Conservation (phyloP, 805 yeast species). For the Isabelozyma heimii region DNA sequence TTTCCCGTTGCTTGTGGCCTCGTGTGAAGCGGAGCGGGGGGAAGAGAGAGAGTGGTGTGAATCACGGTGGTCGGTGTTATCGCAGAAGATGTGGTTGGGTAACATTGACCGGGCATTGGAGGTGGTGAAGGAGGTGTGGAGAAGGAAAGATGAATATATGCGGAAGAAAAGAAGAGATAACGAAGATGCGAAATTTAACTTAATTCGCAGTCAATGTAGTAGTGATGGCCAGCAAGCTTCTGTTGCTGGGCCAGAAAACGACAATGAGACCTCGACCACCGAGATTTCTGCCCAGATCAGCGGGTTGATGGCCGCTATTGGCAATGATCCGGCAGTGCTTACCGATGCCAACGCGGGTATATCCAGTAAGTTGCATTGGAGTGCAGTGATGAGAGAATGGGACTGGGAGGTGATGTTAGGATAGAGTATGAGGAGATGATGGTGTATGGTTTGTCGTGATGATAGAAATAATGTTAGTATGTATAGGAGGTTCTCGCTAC, state of each 20-base stretch:
- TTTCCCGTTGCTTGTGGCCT: slow-evolving; percentile 61
- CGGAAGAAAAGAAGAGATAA: slow-evolving; percentile 19
- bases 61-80: slow-evolving; percentile 53
- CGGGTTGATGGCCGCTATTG: slow-evolving; percentile 41
- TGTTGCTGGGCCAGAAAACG: slow-evolving; percentile 8
- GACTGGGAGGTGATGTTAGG: slow-evolving; percentile 71
- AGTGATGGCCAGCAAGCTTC: not conserved
- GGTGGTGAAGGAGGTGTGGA: slow-evolving; percentile 72
- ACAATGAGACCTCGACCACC: not conserved
- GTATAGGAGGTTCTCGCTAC: not conserved
- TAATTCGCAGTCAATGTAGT: slow-evolving; percentile 1
- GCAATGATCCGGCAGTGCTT: slow-evolving; percentile 26
- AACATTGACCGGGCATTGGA: slow-evolving; percentile 65
- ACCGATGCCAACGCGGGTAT: slow-evolving; percentile 39
- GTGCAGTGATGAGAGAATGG: slow-evolving; percentile 71
- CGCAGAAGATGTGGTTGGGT: slow-evolving; percentile 60
- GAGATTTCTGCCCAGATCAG: slow-evolving; percentile 32
- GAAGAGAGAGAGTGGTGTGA: slow-evolving; percentile 64
- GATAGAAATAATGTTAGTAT: not conserved
- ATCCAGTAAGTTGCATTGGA: slow-evolving; percentile 61
- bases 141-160: slow-evolving; percentile 48
- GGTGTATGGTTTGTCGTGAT: not conserved
- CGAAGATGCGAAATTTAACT: slow-evolving; percentile 2
- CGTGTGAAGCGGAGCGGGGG: slow-evolving; percentile 60
- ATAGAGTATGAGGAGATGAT: slow-evolving; percentile 10